Percentiles rank a stretch among this genome's conserved stretches.
Conservation (phyloP, 805 yeast species). For the Saturnispora sekii region DNA sequence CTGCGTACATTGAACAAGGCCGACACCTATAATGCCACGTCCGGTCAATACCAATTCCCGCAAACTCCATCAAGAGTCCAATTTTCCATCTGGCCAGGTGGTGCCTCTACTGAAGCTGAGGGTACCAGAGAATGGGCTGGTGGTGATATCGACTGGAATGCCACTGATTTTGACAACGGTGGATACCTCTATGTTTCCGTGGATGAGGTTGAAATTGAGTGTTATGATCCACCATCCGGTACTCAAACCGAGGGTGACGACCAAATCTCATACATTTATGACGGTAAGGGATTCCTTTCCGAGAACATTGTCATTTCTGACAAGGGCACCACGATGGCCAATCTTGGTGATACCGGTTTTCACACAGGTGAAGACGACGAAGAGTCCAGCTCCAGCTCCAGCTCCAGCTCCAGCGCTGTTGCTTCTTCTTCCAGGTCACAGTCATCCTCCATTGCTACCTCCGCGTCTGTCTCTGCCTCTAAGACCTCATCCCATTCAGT, state of each 20-base stretch:
- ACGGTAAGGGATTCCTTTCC: slow-evolving; percentile 37
- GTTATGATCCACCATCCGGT: slow-evolving; percentile 64
- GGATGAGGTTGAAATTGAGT: slow-evolving; percentile 48
- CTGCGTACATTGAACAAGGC: slow-evolving; percentile 56
- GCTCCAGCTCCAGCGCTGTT: neutral
- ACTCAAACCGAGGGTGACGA: slow-evolving; percentile 35
- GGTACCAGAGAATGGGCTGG: slow-evolving; percentile 85
- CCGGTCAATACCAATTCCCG: slow-evolving; percentile 47
- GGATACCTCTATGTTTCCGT: slow-evolving; percentile 77
- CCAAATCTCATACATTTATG: slow-evolving; percentile 40
- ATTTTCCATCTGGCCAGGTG: slow-evolving; percentile 74
- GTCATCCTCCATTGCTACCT: slow-evolving; percentile 3
- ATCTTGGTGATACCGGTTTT: slow-evolving; percentile 56
- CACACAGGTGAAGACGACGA: slow-evolving; percentile 38
- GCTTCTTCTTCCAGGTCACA: slow-evolving; percentile 3
- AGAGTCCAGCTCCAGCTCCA: slow-evolving; percentile 10
- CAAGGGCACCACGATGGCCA: slow-evolving; percentile 49
- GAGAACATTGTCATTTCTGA: slow-evolving; percentile 52
- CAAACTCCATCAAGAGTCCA: slow-evolving; percentile 71
- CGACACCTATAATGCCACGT: slow-evolving; percentile 56
- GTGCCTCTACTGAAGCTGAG: slow-evolving; percentile 38
- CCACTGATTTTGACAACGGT: slow-evolving; percentile 56
- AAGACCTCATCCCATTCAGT: neutral
- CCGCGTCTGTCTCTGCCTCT: slow-evolving; percentile 1
- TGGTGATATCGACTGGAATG: slow-evolving; percentile 77